Base-by-base conservation (phyloP, 2,329 filamentous ascomycete species). In the Colletotrichum camelliae region DNA sequence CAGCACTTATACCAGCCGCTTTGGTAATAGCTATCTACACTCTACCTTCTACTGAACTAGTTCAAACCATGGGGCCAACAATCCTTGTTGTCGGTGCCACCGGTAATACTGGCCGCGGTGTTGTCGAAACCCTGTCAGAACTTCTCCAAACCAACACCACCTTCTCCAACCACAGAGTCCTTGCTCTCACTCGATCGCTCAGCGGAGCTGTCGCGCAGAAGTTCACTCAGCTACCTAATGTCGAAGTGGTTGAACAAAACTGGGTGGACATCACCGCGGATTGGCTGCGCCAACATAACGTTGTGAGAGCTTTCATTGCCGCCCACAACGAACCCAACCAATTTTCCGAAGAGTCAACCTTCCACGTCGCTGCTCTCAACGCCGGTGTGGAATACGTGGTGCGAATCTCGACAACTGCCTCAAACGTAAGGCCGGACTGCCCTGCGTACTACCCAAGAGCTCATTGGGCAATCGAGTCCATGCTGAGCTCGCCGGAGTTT, bases 331-430 rank as follows among this genome's bases (percentile, higher is more conserved):
- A 82, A 12, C 82, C 84, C 0, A 82, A 71, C 5, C 83, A 86
- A 21, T 88, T 88, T 67, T 79, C 82, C 33, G 84, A 87, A 33
- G 86, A 87, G 70, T 83, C 84, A 0, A 78, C 81, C 0, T 85
- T 87, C 70, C 80, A 83, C 57, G 10, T 84, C 2, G 80, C 81
- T 3, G 81, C 82, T 12, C 81, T 85, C 2, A 69, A 79, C 5
- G 85, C 83, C 2, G 82, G 85, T 13, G 82, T 87, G 3, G 76
- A 85, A 62, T 87, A 87, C 66, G 81, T 87, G 12, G 85, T 87
- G 6, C 83, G 85, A 1, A 84, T 87, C 73, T 87, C 84, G 0
- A 87, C 86, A 0, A 84, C 80, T 0, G 82, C 82, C 2, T 77
- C 81, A 0, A 84, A 84, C 27, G 82, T 87, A 4, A 80, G 79